phyloP scores from a whole-genome alignment of 139 green algal genomes.

The Spirogloea muscicola region DNA sequence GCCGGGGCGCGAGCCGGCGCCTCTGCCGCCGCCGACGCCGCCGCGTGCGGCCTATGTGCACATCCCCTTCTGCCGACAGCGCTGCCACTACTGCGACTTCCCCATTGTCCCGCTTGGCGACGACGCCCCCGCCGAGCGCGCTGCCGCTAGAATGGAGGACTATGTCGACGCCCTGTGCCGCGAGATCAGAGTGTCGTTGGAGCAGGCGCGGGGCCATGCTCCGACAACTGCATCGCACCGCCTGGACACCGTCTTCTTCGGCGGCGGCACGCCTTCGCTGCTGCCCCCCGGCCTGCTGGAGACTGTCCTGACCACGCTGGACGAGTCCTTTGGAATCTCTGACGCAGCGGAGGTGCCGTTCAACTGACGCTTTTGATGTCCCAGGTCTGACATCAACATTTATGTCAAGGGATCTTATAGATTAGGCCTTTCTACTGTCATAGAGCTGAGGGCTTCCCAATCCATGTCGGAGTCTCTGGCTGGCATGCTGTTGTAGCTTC shows the following conservation, averaged over 20 bases:
- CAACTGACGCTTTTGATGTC: no score
- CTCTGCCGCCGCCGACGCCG: no score
- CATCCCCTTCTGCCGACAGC: slow-evolving; percentile 91
- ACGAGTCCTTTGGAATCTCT: slow-evolving; percentile 63
- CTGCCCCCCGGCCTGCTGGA: slow-evolving; percentile 67
- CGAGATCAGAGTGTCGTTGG: slow-evolving; percentile 61
- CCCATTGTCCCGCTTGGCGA: slow-evolving; percentile 71
- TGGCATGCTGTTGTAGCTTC: no score
- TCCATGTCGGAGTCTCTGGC: no score
- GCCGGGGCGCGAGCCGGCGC: no score
- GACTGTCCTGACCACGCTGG: slow-evolving; percentile 56
- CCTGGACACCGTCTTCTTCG: slow-evolving; percentile 83
- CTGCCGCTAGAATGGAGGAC: slow-evolving; percentile 13
- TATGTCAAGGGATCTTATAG: no score
- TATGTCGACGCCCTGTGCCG: slow-evolving; percentile 65
- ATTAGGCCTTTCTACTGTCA: no score
- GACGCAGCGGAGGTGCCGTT: slow-evolving; percentile 68
- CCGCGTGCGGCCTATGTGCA: slow-evolving; percentile 74
- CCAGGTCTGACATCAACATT: no score
- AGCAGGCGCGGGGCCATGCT: neutral
- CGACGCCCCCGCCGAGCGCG: neutral
- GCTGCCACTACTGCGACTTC: slow-evolving; percentile 97
- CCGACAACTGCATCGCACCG: slow-evolving; percentile 12
- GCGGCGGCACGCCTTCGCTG: slow-evolving; percentile 86
- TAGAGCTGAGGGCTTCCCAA: no score